These are phyloP conservation scores for Borovskyia barvae DNA, from an alignment of 208 protist species.

Conservation along the genomic window DNA sequence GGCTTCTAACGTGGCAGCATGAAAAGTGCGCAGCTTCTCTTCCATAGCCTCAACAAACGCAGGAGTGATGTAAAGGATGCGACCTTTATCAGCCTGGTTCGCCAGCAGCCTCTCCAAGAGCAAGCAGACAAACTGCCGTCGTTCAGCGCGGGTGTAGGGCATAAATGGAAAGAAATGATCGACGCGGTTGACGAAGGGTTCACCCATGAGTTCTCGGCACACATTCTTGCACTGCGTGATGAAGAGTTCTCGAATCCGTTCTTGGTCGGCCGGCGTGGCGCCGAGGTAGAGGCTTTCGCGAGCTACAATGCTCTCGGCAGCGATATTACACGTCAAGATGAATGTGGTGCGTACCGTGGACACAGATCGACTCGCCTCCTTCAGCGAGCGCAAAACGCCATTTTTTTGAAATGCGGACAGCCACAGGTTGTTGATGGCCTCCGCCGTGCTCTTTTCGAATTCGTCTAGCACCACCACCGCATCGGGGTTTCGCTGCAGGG, in stretches of 20 bases:
- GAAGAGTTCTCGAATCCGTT: slow-evolving; percentile 39
- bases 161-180: slow-evolving; percentile 82
- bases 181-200: slow-evolving; percentile 85
- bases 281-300: slow-evolving; percentile 37
- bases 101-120: slow-evolving; percentile 60
- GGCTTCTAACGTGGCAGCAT: slow-evolving; percentile 71
- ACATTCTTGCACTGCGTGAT: slow-evolving; percentile 39
- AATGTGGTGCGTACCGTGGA: slow-evolving; percentile 77
- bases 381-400: slow-evolving; percentile 79
- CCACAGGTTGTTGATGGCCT: slow-evolving; percentile 84
- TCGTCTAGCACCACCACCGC: slow-evolving; percentile 87
- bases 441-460: slow-evolving; percentile 83
- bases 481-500: slow-evolving; percentile 53
- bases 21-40: slow-evolving; percentile 54
- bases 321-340: slow-evolving; percentile 83
- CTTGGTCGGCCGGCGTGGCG: slow-evolving; percentile 31
- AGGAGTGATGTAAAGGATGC: slow-evolving; percentile 49
- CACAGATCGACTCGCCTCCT: slow-evolving; percentile 64
- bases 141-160: slow-evolving; percentile 69
- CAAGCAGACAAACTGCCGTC: slow-evolving; percentile 54
- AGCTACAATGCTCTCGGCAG: slow-evolving; percentile 42
- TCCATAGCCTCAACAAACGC: slow-evolving; percentile 51
- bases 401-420: slow-evolving; percentile 88
- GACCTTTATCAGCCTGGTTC: slow-evolving; percentile 43
- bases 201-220: slow-evolving; percentile 56